Conservation (phyloP, 164 flowering plant species). For the Aristolochia fimbriata region DNA sequence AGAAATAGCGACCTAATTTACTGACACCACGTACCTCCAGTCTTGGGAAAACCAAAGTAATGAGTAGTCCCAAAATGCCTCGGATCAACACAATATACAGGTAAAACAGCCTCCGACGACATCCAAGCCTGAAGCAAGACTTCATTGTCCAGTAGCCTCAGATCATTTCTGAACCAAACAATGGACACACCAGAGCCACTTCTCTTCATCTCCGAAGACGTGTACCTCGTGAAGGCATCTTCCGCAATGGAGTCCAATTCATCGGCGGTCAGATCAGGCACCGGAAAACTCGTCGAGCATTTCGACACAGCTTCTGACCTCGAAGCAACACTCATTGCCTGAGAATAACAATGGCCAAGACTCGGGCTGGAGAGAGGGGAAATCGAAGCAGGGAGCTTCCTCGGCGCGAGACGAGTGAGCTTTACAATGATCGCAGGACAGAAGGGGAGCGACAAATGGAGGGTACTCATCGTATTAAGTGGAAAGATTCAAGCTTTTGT, state of each 20-base stretch:
- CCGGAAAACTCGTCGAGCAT: constrained; percentile 9
- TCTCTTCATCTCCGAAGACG: constrained; percentile 21
- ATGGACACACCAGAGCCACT: constrained; percentile 56
- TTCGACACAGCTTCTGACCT: constrained; percentile 6
- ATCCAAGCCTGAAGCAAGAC: constrained; percentile 64
- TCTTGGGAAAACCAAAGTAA: constrained; percentile 80
- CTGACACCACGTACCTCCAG: constrained; percentile 55
- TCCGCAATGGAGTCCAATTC: constrained; percentile 36
- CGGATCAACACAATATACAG: constrained; percentile 86
- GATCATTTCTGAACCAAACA: constrained; percentile 91
- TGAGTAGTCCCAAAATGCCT: constrained; percentile 61
- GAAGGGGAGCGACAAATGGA: not conserved
- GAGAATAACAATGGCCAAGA: not conserved
- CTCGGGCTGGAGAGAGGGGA: not conserved
- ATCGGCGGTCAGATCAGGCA: constrained; percentile 31
- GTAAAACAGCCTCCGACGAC: constrained; percentile 57
- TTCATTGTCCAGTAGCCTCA: constrained; percentile 82
- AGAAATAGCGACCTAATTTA: not conserved
- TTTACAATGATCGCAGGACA: not conserved
- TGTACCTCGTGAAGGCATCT: constrained; percentile 41
- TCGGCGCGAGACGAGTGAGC: no score
- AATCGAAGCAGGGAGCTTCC: not conserved
- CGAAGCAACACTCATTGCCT: constrained; percentile 20
- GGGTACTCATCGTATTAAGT: not conserved
- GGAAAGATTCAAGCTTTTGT: not conserved